Evolutionary conservation across 371 early-diverging fungal species (phyloP), one percentile per base, ranked within the genome.

Genomic region (Dinochytrium kinnereticum): DNA sequence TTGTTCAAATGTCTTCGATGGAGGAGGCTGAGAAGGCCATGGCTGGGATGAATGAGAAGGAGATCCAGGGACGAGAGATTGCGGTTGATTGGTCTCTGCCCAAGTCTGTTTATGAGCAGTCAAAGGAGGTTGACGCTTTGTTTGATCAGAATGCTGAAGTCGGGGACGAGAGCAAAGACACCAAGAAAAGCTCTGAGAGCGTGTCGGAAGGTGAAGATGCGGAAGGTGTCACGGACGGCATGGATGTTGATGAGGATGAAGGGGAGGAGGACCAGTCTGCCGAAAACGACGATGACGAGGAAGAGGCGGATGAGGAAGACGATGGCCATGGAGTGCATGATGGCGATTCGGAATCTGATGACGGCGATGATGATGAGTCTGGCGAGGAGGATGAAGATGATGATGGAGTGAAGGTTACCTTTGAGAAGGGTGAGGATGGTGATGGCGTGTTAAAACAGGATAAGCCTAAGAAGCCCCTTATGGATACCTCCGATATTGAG

Each of bases 1-100:
- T 97, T 82, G 88, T 96, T 53, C 93, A 95, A 75, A 92, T 91
- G 82, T 86, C 81, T 51, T 87, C 80, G 24, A 72, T 87, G 38
- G 87, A 85, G 26, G 90, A 91, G 39, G 93, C 92, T 1, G 85
- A 90, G 73, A 84, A 84, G 65, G 96, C 94, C 2, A 82, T 96
- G 31, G 84, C 88, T n/a, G 88, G 80, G 38, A 76, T 95, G 75
- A 93, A 97, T 81, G 94, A 90, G 21, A 81, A 86, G 21, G 85
- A 88, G 70, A 85, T 92, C 37, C 81, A 85, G 68, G 91, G 91
- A 0, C 87, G 97, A 53, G 81, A 83, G 0, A 90, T 96, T 34
- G 91, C 93, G 36, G 95, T 96, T 7, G 95, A 94, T 80, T 91
- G 93, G 91, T 90, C 95, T 0, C 72, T 97, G 44, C 85, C 94